A percentile compares a stretch with the other conserved stretches of the same genome.
Conservation (phyloP, 2,329 filamentous ascomycete species). For the Aureobasidium lini region DNA sequence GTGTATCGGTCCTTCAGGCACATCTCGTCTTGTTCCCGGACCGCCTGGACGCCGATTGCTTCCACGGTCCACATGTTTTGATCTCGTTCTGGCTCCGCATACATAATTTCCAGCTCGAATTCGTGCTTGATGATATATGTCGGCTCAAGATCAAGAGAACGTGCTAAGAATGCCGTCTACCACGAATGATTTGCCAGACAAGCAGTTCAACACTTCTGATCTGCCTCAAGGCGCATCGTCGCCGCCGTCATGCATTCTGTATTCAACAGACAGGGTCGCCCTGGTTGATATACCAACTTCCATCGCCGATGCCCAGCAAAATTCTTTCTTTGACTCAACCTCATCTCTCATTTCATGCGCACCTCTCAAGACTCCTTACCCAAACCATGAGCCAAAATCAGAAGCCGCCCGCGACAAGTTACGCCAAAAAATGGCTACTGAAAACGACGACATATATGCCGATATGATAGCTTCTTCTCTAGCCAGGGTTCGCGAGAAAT, state of each 20-base stretch:
- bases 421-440: constrained; percentile 23
- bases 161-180: neutral
- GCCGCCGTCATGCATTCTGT: constrained; percentile 40
- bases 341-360: constrained; percentile 40
- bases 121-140: neutral
- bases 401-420: constrained; percentile 38
- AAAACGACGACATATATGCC: constrained; percentile 30
- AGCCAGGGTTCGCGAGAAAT: constrained; percentile 23
- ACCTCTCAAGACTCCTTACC: constrained; percentile 42
- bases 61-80: neutral
- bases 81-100: neutral
- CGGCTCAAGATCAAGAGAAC: too few relatives aligned
- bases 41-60: neutral
- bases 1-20: neutral
- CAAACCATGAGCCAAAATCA: constrained; percentile 50
- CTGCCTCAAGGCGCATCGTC: neutral
- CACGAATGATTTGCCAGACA: neutral
- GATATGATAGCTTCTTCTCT: constrained; percentile 34
- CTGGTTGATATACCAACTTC: constrained; percentile 64
- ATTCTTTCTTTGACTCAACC: constrained; percentile 30
- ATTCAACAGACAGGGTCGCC: constrained; percentile 42
- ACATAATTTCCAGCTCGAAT: neutral
- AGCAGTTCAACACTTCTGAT: constrained; percentile 8
- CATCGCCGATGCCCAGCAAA: constrained; percentile 58
- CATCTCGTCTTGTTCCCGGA: neutral